A percentile compares a stretch with the other conserved stretches of the same genome.
Conservation (phyloP, 2,329 filamentous ascomycete species). For the Alternaria novae-zelandiae region DNA sequence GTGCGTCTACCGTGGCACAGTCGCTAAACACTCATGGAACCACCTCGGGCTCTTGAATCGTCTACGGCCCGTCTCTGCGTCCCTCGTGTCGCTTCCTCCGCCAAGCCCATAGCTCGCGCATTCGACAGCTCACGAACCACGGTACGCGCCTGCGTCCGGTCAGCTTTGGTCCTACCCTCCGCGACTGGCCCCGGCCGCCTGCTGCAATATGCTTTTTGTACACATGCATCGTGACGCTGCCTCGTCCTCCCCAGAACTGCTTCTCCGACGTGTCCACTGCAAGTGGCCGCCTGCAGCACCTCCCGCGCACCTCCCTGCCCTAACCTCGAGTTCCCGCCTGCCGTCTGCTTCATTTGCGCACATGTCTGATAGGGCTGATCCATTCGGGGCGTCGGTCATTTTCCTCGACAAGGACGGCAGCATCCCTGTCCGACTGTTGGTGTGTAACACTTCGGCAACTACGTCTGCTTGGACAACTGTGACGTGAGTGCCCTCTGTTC, state of each 20-base stretch:
- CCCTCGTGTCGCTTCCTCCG: constrained; percentile 21
- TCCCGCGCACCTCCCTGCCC: constrained; percentile 6
- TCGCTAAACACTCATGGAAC: constrained; percentile 8
- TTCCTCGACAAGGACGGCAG: constrained; percentile 16
- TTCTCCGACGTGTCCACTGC: constrained; percentile 9
- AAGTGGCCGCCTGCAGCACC: constrained; percentile 29
- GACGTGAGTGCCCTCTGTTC: constrained; percentile 27
- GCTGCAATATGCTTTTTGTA: background rate
- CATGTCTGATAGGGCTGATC: constrained; percentile 42
- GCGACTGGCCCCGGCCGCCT: constrained; percentile 3
- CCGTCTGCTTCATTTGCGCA: constrained; percentile 20
- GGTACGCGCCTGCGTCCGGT: constrained; percentile 25
- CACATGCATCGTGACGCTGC: background rate
- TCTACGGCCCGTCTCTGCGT: constrained; percentile 29
- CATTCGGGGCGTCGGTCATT: constrained; percentile 36
- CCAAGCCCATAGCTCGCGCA: constrained; percentile 16
- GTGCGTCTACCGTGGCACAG: constrained; percentile 13
- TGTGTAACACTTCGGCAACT: constrained; percentile 23
- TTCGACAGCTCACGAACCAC: constrained; percentile 25
- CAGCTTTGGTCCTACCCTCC: constrained; percentile 6
- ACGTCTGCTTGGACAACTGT: constrained; percentile 19
- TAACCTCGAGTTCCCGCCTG: constrained; percentile 19
- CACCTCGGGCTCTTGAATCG: constrained; percentile 31
- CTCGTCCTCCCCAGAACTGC: background rate
- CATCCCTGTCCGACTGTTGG: constrained; percentile 29